Percentiles rank a stretch among this genome's conserved stretches.
Evolutionary conservation across 116 monocot genomes (phyloP).

Genomic region (Cymodocea nodosa): DNA sequence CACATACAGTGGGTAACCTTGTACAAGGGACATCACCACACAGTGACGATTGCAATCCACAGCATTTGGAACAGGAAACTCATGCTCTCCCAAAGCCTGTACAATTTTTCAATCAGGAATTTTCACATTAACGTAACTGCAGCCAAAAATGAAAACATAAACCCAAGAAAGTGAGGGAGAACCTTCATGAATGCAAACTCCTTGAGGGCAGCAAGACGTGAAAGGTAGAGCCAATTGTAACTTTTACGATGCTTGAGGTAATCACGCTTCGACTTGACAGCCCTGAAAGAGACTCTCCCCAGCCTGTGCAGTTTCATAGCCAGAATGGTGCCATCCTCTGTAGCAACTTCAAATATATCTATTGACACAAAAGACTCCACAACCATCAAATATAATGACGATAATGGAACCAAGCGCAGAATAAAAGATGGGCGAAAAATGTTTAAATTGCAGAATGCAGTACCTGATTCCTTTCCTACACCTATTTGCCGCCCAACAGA

Average conservation of each 20-base stretch:
- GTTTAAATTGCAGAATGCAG: neutral
- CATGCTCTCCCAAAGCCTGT: conserved; percentile 91
- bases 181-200: conserved; percentile 99
- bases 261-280: conserved; percentile 97
- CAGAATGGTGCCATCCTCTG: conserved; percentile 76
- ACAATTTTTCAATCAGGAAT: neutral
- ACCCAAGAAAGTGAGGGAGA: neutral
- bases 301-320: conserved; percentile 95
- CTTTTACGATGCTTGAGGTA: conserved; percentile 66
- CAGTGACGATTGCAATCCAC: conserved; percentile 95
- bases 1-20: conserved; percentile 92
- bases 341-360: conserved; percentile 97
- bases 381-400: neutral
- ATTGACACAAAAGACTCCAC: neutral
- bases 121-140: neutral
- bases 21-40: conserved; percentile 86
- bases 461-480: conserved; percentile 96
- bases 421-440: neutral
- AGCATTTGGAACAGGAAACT: conserved; percentile 89
- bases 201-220: conserved; percentile 89
- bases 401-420: neutral
- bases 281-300: conserved; percentile 85
- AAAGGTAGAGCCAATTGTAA: conserved; percentile 91
- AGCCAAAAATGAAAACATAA: neutral
- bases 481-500: conserved; percentile 91